Evolutionary conservation across 2,329 filamentous ascomycete genomes (phyloP), one percentile per base, ranked within the genome.

Genomic region (Trichoderma sp.): DNA sequence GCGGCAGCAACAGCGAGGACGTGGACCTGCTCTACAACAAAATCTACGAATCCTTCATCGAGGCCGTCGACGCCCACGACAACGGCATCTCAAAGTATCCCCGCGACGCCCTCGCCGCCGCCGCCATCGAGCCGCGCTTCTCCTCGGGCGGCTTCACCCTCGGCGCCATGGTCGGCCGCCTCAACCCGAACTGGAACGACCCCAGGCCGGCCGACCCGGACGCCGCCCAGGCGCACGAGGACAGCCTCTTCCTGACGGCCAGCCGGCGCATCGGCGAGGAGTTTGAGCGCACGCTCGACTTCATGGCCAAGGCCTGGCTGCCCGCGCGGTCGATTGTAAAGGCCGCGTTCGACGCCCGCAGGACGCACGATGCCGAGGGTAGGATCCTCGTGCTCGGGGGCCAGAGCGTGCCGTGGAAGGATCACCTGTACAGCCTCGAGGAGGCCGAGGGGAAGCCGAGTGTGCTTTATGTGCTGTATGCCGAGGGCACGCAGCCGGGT

Each of bases 21-120:
- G 89, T 95, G 51, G 82, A 84, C 47, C 78, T 96, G 34, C 82
- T 99, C 63, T 96, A 91, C 82, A 83, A 87, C 73, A 97, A 97
- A 82, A 80, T 99, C 58, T 99, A 99, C 83, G 88, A 90, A 71
- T 90, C 90, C 78, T 97, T 98, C 77, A 84, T 99, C 75, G 95
- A 99, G 82, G 93, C 95, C 2, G 89, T 99, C 64, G 95, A 99
- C 78, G 95, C 93, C 65, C 94, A 99, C 79, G 95, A 99, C 83
- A 99, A 99, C 77, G 95, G 95, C 70, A 90, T 99, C 74, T 89
- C 88, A 28, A 85, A 83, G 66, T 96, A 96, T 79, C 92, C 97
- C 75, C 83, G 90, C 30, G 83, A 83, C 26, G 88, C 82, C 39
- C 75, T 97, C 19, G 78, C 85, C 34, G 83, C 87, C 34, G 90